Evolutionary conservation across 805 yeast species (phyloP), one percentile per base, ranked within the genome.

Genomic region (Metschnikowia lunata): DNA sequence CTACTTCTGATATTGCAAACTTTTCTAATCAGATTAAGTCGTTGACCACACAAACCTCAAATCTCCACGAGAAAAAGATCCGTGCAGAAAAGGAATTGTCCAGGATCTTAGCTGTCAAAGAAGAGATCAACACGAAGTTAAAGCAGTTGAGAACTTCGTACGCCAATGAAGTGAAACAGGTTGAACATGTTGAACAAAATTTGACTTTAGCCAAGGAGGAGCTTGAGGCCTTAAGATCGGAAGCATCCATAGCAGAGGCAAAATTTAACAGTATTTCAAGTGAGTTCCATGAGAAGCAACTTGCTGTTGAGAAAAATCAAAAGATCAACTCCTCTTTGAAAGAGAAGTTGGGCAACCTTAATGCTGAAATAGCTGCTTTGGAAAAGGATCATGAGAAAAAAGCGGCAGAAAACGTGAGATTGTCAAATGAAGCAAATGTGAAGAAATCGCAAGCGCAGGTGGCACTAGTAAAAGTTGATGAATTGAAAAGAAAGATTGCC

Each of bases 1-100:
- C 96, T 4, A 80, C 93, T 7, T 78, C 89, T 7, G 96, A 88
- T 55, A 76, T 88, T 61, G 96, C 95, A 12, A 88, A 90, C 54
- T 72, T 86, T 34, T 85, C 95, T 0, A 87, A 83, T 55, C 96
- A 90, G 67, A 83, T 88, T 51, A 80, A 80, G 50, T 85, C 96
- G 0, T 69, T 91, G 51, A 77, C 89, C 1, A 66, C 75, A 18
- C 96, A 89, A 63, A 86, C 95, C 1, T 71, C 85, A 0, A 75
- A 74, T 12, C 73, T 85, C 28, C 82, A 82, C 47, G 84, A 79
- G 18, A 85, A 85, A 64, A 82, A 88, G 49, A 69, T 77, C 14
- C 76, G 81, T 48, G 88, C 96, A 1, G 88, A 83, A 57, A 80
- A 77, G 45, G 97, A 91, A 58, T 72, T 90, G 43, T 71, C 80